phyloP scores from a whole-genome alignment of 2,329 filamentous ascomycete species.

The Monilinia laxa region DNA sequence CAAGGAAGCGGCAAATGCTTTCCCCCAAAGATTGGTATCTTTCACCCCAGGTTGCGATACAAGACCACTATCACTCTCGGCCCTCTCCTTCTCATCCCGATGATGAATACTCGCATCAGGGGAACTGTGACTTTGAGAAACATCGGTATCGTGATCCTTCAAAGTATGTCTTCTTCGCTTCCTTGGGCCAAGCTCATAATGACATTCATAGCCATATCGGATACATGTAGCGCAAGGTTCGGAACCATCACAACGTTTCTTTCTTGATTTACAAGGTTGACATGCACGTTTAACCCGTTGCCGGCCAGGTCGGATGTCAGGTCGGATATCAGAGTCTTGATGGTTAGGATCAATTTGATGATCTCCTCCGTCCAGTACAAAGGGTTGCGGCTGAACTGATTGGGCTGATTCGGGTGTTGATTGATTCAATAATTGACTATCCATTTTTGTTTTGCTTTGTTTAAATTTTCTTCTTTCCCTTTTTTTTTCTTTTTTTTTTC shows the following conservation, averaged over 20 bases:
- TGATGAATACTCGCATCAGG: conserved; percentile 14
- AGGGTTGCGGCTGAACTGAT: conserved; percentile 1
- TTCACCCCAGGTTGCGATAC: conserved; percentile 1
- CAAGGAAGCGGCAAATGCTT: conserved; percentile 19
- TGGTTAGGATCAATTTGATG: conserved; percentile 9
- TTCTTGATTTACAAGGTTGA: conserved; percentile 23
- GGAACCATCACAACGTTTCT: conserved; percentile 23
- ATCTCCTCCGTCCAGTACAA: not conserved
- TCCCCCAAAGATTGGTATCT: conserved; percentile 18
- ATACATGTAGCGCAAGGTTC: conserved; percentile 21
- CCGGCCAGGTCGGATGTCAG: conserved; percentile 21
- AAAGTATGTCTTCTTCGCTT: conserved; percentile 15
- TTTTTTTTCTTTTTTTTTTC: too few relatives aligned
- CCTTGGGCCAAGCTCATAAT: conserved; percentile 20
- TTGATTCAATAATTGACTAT: conserved; percentile 4
- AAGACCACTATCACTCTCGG: conserved; percentile 13
- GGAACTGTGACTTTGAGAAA: conserved; percentile 21
- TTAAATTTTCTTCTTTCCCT: not conserved
- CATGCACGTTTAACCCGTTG: conserved; percentile 24
- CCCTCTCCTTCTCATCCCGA: conserved; percentile 19
- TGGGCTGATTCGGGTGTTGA: not conserved
- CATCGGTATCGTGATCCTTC: conserved; percentile 22
- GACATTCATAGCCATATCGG: conserved; percentile 20
- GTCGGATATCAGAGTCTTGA: conserved; percentile 19
- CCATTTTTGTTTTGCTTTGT: not conserved